Evolutionary conservation across 495 filamentous ascomycete species (phyloP), one percentile per base, ranked within the genome.

Genomic region (Neurospora sp.): DNA sequence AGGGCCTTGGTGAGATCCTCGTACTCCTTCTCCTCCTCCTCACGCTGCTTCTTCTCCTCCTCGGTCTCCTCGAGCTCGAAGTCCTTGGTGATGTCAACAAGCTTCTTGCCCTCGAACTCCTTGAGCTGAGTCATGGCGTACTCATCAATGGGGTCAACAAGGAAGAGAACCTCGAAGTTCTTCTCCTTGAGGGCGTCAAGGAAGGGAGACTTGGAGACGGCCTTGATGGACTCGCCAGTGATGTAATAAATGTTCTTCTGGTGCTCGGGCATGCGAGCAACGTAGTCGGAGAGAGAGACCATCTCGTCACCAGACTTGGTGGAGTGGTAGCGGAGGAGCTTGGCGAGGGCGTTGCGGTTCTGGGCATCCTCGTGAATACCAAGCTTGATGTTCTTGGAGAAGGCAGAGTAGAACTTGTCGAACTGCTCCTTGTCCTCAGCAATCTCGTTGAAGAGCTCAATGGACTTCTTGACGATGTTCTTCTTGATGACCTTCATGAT

Each of bases 401-500:
- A 99, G 78, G 96, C 96, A 79, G 86, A 86, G 90, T 99, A 99
- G 91, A 99, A 99, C 89, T 99, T 99, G 89, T 99, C 96, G 85
- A 99, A 98, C 82, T 97, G 91, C 89, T 99, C 96, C 86, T 95
- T 94, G 86, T 99, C 96, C 88, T 99, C 96, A 71, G 96, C 89
- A 78, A 99, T 98, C 89, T 99, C 96, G 75, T 87, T 87, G 91
- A 99, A 99, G 84, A 99, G 93, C 88, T 99, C 96, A 70, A 99
- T 93, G 71, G 93, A 92, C 94, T 99, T 99, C 94, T 98, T 99
- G 88, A 99, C 94, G 74, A 99, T 96, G 91, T 99, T 99, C 94
- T 99, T 99, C 88, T 93, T 94, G 90, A 99, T 99, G 81, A 99
- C 96, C 91, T 99, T 99, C 96, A 99, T 97, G 88, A 99, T 99